phyloP scores from a whole-genome alignment of 192 early-diverging fungal genomes.

The Umbelopsis sp. region DNA sequence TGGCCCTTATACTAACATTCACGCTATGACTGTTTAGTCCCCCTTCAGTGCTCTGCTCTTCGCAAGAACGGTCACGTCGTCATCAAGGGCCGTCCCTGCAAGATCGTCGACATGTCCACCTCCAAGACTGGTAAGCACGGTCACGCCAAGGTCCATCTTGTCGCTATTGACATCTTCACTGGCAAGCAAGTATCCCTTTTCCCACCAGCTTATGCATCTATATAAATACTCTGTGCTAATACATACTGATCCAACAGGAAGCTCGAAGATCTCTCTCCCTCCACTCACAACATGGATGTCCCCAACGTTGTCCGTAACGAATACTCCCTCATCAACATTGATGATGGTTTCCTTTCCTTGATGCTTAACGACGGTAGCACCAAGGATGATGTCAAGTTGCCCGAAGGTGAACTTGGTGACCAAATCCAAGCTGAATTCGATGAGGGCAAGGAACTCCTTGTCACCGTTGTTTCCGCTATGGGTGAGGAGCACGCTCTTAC shows the following conservation, averaged over 20 bases:
- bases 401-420: conserved; percentile 80
- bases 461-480: conserved; percentile 89
- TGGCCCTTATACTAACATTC: no score
- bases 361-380: conserved; percentile 76
- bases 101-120: conserved; percentile 99
- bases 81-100: conserved; percentile 99
- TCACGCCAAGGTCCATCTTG: conserved; percentile 99
- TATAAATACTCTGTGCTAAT: not conserved
- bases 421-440: conserved; percentile 75
- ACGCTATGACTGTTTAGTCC: conserved; percentile 43
- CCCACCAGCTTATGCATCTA: not conserved
- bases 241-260: conserved; percentile 53
- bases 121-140: conserved; percentile 99
- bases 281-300: conserved; percentile 99
- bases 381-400: conserved; percentile 98
- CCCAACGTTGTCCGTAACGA: conserved; percentile 91
- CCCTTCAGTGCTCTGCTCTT: conserved; percentile 99
- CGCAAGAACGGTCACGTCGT: conserved; percentile 98
- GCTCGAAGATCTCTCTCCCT: conserved; percentile 98
- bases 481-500: conserved; percentile 87
- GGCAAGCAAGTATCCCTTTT: conserved; percentile 58
- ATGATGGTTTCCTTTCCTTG: conserved; percentile 89
- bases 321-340: conserved; percentile 84
- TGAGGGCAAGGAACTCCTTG: conserved; percentile 72
- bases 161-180: conserved; percentile 96